Base-by-base conservation (phyloP, 805 yeast species). In the Sugiyamaella qingdaonensis region DNA sequence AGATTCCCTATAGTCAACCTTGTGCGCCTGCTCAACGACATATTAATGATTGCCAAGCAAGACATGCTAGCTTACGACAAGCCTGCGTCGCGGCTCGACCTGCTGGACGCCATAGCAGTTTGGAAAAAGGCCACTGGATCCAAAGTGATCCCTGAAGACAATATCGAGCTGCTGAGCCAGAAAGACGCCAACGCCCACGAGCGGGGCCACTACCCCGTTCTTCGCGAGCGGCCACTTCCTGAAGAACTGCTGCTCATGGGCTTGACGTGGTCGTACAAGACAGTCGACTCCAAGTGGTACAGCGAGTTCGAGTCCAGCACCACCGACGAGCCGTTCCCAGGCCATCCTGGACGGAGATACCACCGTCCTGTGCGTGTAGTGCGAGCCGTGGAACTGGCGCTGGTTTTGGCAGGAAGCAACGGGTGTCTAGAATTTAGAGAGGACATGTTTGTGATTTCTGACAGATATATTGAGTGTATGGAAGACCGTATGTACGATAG, bases 181-280 rank as follows among this genome's bases (percentile, higher is more conserved):
- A 32, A 32, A 35, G 37, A 14, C 18, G 31, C 41, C 27, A 32
- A n/a, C 14, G 34, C 52, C 47, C 53, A 55, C 18, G 48, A 46
- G 7, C 34, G 54, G 11, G 35, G 45, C 11, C 54, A 46, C 46
- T 46, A 46, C 16, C 61, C 62, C 11, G 32, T 51, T 10, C 18
- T 50, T 14, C 41, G 57, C 24, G 53, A 58, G 41, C 51, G 61
- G 27, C 61, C 64, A 2, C 41, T 61, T 10, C 63, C 64, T 4
- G 64, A 61, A 31, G 64, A 61, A 32, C 42, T 52, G 31, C 44
- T 52, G 33, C 27, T 58, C n/a, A 24, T 48, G 4, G 64, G 64
- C 27, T 51, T 59, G 16, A 47, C 46, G 1, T 61, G 64, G 64
- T 49, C 55, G 5, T 42, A 46, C 19, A 46, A 42, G n/a, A 46